Percentiles rank a stretch among this genome's conserved stretches.
Evolutionary conservation across 2,329 filamentous ascomycete genomes (phyloP).

Genomic region (Diaporthe humulicola): DNA sequence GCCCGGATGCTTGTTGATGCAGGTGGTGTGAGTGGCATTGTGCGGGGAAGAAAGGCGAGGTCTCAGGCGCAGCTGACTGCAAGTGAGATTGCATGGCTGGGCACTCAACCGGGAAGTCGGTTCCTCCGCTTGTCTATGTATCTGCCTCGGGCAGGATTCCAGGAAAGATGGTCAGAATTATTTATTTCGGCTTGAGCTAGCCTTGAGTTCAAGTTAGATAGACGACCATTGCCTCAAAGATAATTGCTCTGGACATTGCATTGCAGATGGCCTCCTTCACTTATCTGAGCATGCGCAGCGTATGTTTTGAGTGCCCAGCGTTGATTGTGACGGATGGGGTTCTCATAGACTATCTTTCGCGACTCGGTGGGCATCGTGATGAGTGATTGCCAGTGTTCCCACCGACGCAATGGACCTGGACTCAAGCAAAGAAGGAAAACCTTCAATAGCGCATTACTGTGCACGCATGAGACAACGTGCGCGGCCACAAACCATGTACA

Average conservation of each 20-base stretch:
- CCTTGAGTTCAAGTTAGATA: background rate
- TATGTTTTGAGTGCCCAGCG: background rate
- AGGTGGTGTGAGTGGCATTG: constrained; percentile 4
- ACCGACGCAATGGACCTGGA: background rate
- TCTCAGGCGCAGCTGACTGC: background rate
- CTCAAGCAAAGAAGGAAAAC: background rate
- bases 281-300: background rate
- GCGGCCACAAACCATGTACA: too few relatives aligned
- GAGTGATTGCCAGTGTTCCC: background rate
- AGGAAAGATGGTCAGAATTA: background rate
- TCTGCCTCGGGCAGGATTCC: background rate
- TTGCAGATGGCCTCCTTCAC: background rate
- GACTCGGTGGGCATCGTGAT: background rate
- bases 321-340: background rate
- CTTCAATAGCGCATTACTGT: background rate
- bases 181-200: background rate
- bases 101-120: background rate
- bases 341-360: too few relatives aligned
- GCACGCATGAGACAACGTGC: background rate
- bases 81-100: constrained; percentile 4
- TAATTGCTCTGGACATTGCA: background rate
- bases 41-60: constrained; percentile 15
- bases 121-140: background rate
- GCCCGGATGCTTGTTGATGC: constrained; percentile 4
- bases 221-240: background rate